Base-by-base conservation (phyloP, 257 asterid species). In the Vinca minor region DNA sequence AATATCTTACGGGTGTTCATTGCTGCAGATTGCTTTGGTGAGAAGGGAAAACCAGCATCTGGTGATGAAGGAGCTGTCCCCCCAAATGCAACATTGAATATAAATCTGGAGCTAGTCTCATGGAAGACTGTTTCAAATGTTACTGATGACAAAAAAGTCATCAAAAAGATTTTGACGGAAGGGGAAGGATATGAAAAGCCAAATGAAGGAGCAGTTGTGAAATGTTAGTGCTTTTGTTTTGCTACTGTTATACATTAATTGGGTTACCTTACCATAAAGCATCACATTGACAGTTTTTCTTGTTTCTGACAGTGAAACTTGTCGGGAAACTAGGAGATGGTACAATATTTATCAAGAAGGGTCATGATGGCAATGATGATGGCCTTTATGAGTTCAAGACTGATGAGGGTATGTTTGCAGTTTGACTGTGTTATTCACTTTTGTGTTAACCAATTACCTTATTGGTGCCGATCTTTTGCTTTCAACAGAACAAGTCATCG, bases 161-260 rank as follows among this genome's bases (percentile, higher is more conserved):
- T 77, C 7, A 84, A 84, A 57, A 84, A 77, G 82, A 77, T 77
- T 20, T 21, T 84, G 29, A 81, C 73, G 63, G 87, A 81, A 52
- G 90, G 87, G 61, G 85, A 79, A 58, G 85, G 90, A 28, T 75
- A 74, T 49, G 87, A 84, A 39, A 67, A 63, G 2, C 87, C 90
- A 0, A 81, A 84, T 41, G 90, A 84, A 45, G 85, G 87, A 61
- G 71, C 87, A 55, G 73, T 73, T 36, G 85, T 84, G 14, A 75
- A 73, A 69, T 47, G 87, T 83, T 41, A 58, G 68, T 18, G 1
- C 20, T 49, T 8, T 50, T 12, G 2, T 7, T 44, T 58, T 7
- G 0, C 13, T 11, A 2, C 18, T 31, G 18, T 38, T 15, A n/a
- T 3, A 2, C 3, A 9, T 26, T n/a, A n/a, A 46, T n/a, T 4